phyloP scores from a whole-genome alignment of 345 rosid genomes.

The Combretum micranthum region DNA sequence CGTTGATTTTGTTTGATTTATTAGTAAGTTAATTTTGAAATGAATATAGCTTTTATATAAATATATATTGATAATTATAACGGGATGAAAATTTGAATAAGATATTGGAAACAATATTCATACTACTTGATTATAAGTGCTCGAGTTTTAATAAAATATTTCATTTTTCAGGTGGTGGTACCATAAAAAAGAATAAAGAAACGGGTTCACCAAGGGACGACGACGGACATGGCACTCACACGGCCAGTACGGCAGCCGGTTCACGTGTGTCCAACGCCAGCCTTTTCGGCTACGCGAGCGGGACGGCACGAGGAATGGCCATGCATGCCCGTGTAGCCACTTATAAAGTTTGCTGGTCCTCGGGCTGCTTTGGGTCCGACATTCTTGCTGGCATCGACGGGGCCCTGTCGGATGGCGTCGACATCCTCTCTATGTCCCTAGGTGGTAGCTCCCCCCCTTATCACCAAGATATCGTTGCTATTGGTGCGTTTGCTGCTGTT shows the following conservation, averaged over 20 bases:
- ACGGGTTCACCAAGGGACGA: conserved; percentile 63
- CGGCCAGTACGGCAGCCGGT: conserved; percentile 77
- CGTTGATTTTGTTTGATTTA: too few species aligned
- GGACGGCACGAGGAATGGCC: conserved; percentile 84
- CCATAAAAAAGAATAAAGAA: conserved; percentile 29
- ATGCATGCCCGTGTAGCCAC: conserved; percentile 58
- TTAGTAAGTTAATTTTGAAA: too few species aligned
- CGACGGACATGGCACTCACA: conserved; percentile 90
- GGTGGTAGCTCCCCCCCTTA: conserved; percentile 72
- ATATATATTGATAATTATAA: too few species aligned
- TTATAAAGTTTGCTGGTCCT: conserved; percentile 79
- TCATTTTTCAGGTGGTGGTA: conserved; percentile 17
- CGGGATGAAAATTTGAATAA: too few species aligned
- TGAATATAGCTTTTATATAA: too few species aligned
- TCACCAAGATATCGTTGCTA: conserved; percentile 54
- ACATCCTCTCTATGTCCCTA: conserved; percentile 78
- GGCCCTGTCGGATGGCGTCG: conserved; percentile 77
- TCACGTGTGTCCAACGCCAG: conserved; percentile 58
- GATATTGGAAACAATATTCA: too few species aligned
- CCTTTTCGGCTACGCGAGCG: conserved; percentile 76
- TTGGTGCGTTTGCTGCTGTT: conserved; percentile 66
- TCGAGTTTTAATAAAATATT: not conserved
- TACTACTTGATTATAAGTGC: too few species aligned
- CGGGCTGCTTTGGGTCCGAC: conserved; percentile 72
- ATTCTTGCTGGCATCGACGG: conserved; percentile 78